These are phyloP conservation scores for Rhizopus delemar DNA, from an alignment of 371 early-diverging fungal genomes.

Conservation along the genomic window DNA sequence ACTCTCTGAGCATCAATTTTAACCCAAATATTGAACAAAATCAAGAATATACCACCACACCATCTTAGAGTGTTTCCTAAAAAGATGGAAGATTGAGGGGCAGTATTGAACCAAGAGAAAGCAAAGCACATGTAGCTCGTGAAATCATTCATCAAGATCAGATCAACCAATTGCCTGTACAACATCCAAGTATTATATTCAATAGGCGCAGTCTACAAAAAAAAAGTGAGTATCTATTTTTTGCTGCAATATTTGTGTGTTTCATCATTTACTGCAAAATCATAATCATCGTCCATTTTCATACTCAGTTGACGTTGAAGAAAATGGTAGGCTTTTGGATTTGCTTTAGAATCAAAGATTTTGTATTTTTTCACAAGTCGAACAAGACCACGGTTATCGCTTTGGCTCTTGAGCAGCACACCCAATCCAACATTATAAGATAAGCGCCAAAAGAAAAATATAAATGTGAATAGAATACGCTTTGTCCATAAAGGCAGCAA, in stretches of 20 bases:
- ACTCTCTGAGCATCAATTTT: conserved; percentile 95
- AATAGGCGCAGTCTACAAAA: conserved; percentile 69
- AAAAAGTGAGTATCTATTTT: conserved; percentile 1
- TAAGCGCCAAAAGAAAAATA: conserved; percentile 86
- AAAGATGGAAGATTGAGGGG: conserved; percentile 51
- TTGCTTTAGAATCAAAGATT: conserved; percentile 58
- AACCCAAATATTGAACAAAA: conserved; percentile 93
- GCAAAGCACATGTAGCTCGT: conserved; percentile 84
- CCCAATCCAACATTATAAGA: conserved; percentile 90
- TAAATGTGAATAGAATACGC: conserved; percentile 60
- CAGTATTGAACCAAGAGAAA: conserved; percentile 66
- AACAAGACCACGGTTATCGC: conserved; percentile 71
- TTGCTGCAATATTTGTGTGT: no score
- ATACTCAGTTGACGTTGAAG: conserved; percentile 70
- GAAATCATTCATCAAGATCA: conserved; percentile 92
- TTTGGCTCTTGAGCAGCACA: conserved; percentile 77
- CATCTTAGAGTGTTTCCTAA: conserved; percentile 69
- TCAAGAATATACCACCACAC: conserved; percentile 75
- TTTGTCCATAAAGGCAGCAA: conserved; percentile 51
- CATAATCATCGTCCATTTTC: conserved; percentile 88
- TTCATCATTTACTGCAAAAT: conserved; percentile 61
- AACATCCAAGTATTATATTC: conserved; percentile 96
- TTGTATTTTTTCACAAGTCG: conserved; percentile 62
- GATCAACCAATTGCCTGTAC: conserved; percentile 91
- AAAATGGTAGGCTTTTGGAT: conserved; percentile 60